Conservation (phyloP, 2,329 filamentous ascomycete genomes). For the Pseudopyrenochaeta lycopersici region DNA sequence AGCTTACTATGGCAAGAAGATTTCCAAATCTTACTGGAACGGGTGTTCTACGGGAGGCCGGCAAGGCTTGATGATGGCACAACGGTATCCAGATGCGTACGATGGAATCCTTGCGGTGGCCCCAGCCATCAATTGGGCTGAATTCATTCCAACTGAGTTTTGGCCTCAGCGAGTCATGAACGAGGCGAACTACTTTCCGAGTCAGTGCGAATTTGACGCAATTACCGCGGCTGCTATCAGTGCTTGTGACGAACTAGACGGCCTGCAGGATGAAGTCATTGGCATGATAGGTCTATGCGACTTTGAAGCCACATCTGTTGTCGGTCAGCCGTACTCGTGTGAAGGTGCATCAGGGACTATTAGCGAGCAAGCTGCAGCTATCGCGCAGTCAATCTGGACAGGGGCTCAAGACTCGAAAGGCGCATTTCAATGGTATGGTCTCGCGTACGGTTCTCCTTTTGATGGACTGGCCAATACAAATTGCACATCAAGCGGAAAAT, state of each 20-base stretch:
- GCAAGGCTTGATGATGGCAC: conserved; percentile 42
- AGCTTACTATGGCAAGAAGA: conserved; percentile 38
- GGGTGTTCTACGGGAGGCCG: conserved; percentile 47
- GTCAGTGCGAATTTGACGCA: conserved; percentile 34
- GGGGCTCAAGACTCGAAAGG: conserved; percentile 20
- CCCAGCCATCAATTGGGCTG: conserved; percentile 30
- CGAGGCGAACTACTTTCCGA: conserved; percentile 12
- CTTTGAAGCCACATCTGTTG: conserved; percentile 28
- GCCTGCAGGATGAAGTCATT: conserved; percentile 33
- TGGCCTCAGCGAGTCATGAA: conserved; percentile 36
- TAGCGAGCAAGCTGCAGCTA: conserved; percentile 14
- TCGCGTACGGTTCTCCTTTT: conserved; percentile 16
- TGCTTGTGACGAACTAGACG: conserved; percentile 35
- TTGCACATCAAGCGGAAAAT: conserved; percentile 15
- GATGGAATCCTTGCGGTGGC: conserved; percentile 44
- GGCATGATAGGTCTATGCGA: conserved; percentile 27
- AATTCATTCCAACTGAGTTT: conserved; percentile 13
- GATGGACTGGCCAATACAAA: conserved; percentile 20
- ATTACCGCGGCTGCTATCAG: conserved; percentile 24
- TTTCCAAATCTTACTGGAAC: conserved; percentile 43
- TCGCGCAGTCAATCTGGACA: conserved; percentile 26
- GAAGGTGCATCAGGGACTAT: conserved; percentile 2
- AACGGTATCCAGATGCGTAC: conserved; percentile 39
- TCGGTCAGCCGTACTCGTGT: conserved; percentile 18
- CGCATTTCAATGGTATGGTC: conserved; percentile 23